Conservation (phyloP, 805 yeast species). For the Yamadazyma philogaea region DNA sequence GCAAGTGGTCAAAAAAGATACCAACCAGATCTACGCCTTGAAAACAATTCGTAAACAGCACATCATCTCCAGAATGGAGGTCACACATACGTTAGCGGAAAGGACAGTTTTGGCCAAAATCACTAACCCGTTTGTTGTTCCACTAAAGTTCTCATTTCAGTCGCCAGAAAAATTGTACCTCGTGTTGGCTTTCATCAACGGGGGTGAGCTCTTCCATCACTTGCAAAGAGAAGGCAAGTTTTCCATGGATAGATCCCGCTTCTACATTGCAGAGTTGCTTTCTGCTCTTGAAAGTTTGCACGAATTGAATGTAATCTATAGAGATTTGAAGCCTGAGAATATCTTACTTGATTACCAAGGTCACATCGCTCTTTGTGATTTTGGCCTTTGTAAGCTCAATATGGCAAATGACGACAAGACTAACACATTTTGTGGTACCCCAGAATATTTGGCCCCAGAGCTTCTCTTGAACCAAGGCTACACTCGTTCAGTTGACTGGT, state of each 20-base stretch:
- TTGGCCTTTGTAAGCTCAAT: constrained; percentile 92
- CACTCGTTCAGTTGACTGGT: constrained; percentile 95
- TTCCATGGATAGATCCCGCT: constrained; percentile 82
- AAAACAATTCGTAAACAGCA: constrained; percentile 93
- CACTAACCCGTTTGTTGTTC: constrained; percentile 93
- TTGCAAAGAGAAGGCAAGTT: constrained; percentile 88
- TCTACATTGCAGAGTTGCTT: constrained; percentile 90
- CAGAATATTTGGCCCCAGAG: constrained; percentile 96
- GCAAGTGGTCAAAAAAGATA: constrained; percentile 96
- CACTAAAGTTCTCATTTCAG: constrained; percentile 93
- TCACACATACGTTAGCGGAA: constrained; percentile 94
- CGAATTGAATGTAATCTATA: constrained; percentile 85
- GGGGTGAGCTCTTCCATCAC: constrained; percentile 95
- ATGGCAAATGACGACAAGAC: constrained; percentile 88
- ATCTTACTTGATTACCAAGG: constrained; percentile 94
- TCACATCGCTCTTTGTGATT: constrained; percentile 95
- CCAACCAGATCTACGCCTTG: constrained; percentile 89
- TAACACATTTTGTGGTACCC: constrained; percentile 96
- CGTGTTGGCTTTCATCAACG: constrained; percentile 90
- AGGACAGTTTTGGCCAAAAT: constrained; percentile 92
- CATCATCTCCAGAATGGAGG: constrained; percentile 90
- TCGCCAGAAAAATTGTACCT: constrained; percentile 92
- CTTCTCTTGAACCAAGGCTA: constrained; percentile 87
- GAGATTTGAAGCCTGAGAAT: constrained; percentile 96
- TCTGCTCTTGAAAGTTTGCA: constrained; percentile 92